Percentiles rank a stretch among this genome's conserved stretches.
phyloP scores from a whole-genome alignment of 768 basidiomycete genomes.

The Tylopilus cervinicoccineus region DNA sequence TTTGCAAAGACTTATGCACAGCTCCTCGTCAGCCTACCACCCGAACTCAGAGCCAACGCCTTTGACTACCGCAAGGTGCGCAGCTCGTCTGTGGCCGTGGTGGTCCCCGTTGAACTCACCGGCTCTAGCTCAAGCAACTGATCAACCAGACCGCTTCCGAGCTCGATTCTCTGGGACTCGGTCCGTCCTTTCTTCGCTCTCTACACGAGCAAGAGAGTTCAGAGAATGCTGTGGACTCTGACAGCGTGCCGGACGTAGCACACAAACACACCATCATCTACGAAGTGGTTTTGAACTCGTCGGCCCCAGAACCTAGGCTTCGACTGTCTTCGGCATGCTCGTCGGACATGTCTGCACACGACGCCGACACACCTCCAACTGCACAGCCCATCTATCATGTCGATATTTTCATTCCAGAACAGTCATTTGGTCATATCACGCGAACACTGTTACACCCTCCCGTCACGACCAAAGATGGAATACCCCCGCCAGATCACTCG shows the following conservation, averaged over 20 bases:
- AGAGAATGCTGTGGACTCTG: neutral
- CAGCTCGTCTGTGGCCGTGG: neutral
- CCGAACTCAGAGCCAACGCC: slow-evolving; percentile 71
- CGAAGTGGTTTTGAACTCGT: slow-evolving; percentile 48
- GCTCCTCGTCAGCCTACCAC: slow-evolving; percentile 62
- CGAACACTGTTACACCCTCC: slow-evolving; percentile 5
- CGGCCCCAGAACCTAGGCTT: slow-evolving; percentile 54
- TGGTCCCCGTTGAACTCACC: neutral
- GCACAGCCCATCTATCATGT: slow-evolving; percentile 7
- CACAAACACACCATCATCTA: slow-evolving; percentile 42
- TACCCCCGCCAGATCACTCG: neutral
- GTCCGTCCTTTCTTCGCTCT: slow-evolving; percentile 45
- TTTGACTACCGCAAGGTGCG: slow-evolving; percentile 80
- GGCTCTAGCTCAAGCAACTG: slow-evolving; percentile 78
- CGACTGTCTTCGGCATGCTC: slow-evolving; percentile 42
- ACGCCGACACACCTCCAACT: neutral
- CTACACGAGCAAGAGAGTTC: slow-evolving; percentile 29
- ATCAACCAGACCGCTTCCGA: slow-evolving; percentile 82
- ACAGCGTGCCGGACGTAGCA: neutral
- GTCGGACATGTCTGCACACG: neutral
- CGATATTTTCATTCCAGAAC: slow-evolving; percentile 15
- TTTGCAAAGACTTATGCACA: slow-evolving; percentile 69
- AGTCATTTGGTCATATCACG: slow-evolving; percentile 2
- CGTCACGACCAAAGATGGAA: neutral
- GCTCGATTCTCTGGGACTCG: slow-evolving; percentile 64